Conservation (phyloP, 768 basidiomycete species). For the Boletus fagicola region DNA sequence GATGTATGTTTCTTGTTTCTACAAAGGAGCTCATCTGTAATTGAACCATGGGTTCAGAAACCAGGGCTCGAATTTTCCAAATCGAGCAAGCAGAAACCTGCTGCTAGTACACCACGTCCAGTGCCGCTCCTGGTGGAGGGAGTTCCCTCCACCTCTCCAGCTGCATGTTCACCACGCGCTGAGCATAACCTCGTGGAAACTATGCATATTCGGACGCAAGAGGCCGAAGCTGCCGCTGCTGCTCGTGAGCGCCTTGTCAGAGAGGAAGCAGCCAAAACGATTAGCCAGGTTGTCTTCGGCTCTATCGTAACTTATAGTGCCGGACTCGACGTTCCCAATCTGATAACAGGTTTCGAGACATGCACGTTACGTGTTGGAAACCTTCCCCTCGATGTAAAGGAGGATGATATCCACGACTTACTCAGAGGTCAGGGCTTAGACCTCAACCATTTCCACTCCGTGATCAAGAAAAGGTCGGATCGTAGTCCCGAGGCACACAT, state of each 20-base stretch:
- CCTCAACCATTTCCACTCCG: conserved; percentile 33
- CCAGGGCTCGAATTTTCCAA: neutral
- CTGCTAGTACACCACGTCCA: neutral
- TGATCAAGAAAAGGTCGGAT: conserved; percentile 30
- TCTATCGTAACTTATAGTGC: conserved; percentile 50
- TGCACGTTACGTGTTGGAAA: conserved; percentile 46
- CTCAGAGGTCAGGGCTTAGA: conserved; percentile 45
- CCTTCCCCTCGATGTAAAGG: conserved; percentile 41
- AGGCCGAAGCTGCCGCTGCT: conserved; percentile 14
- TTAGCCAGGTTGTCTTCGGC: conserved; percentile 44
- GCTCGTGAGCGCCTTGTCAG: conserved; percentile 21
- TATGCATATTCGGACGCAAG: conserved; percentile 3
- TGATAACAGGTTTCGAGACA: conserved; percentile 53
- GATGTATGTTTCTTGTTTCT: conserved; percentile 25
- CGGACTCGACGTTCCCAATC: conserved; percentile 44
- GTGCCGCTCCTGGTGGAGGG: neutral
- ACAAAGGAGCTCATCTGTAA: neutral
- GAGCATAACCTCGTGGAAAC: neutral
- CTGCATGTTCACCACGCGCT: neutral
- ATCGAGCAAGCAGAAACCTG: neutral
- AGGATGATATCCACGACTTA: conserved; percentile 41
- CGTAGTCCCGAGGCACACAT: conserved; percentile 41
- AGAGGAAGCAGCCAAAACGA: conserved; percentile 42
- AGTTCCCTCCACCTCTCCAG: neutral
- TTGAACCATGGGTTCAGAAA: conserved; percentile 9